These are phyloP conservation scores for Globisporangium megalacanthum DNA, from an alignment of 352 stramenopile genomes.

Conservation along the genomic window DNA sequence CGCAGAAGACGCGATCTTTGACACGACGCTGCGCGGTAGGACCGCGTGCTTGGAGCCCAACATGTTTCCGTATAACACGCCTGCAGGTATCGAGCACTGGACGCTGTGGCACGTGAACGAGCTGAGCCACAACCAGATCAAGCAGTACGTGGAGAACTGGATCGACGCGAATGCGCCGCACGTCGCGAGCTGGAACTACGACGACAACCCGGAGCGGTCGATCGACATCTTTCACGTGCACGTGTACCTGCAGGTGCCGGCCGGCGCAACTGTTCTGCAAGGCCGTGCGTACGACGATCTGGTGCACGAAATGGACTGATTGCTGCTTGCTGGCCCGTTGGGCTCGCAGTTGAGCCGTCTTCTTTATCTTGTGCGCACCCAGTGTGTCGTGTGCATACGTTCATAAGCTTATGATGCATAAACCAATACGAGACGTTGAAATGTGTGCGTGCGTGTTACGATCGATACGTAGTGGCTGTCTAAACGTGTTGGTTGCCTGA, in stretches of 20 bases:
- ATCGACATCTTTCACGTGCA: conserved; percentile 91
- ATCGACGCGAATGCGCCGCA: conserved; percentile 81
- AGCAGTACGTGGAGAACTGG: conserved; percentile 87
- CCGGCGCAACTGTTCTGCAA: conserved; percentile 48
- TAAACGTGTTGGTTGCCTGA: too few relatives aligned
- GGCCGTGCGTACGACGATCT: conserved; percentile 61
- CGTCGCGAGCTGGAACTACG: conserved; percentile 80
- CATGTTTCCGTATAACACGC: conserved; percentile 89
- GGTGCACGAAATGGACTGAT: conserved; percentile 67
- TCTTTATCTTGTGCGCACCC: too few relatives aligned
- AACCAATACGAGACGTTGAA: too few relatives aligned
- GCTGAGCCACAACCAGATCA: conserved; percentile 73
- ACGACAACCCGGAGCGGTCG: conserved; percentile 84
- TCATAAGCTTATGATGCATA: too few relatives aligned
- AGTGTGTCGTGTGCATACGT: too few relatives aligned
- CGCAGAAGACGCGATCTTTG: conserved; percentile 80
- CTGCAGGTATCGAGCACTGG: conserved; percentile 85
- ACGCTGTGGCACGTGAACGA: conserved; percentile 82
- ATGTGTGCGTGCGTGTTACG: too few relatives aligned
- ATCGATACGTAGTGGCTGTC: too few relatives aligned
- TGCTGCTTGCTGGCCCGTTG: too few relatives aligned
- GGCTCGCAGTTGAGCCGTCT: too few relatives aligned
- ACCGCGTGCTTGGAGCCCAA: conserved; percentile 82
- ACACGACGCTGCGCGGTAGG: conserved; percentile 75
- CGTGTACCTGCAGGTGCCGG: conserved; percentile 79